Conservation (phyloP, 2,329 filamentous ascomycete genomes). For the Penicillium capsulatum region DNA sequence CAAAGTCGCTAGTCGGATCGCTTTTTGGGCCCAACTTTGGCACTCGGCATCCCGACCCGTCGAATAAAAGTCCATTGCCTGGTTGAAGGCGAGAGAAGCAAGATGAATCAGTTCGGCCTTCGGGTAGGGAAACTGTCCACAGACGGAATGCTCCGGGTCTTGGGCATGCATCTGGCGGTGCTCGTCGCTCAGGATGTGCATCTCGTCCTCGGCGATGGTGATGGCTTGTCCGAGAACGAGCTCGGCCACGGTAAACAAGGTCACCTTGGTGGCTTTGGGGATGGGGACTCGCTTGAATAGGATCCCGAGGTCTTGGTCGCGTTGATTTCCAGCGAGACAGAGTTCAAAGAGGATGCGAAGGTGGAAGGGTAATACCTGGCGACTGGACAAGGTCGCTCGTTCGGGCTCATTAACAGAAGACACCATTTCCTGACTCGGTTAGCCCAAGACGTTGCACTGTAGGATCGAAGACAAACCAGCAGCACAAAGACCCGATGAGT, state of each 20-base stretch:
- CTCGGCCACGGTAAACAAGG: conserved; percentile 29
- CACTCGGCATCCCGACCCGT: conserved; percentile 29
- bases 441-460: too few relatives aligned
- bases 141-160: neutral
- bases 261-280: neutral
- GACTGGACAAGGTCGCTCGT: too few relatives aligned
- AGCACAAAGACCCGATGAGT: too few relatives aligned
- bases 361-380: too few relatives aligned
- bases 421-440: too few relatives aligned
- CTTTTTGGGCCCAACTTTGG: conserved; percentile 36
- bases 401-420: too few relatives aligned
- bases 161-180: neutral
- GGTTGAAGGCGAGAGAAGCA: conserved; percentile 53
- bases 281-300: too few relatives aligned
- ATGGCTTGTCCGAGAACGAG: conserved; percentile 35
- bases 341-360: too few relatives aligned
- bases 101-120: conserved; percentile 56
- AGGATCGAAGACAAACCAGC: too few relatives aligned
- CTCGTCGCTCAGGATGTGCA: neutral
- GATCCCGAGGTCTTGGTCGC: too few relatives aligned
- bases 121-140: conserved; percentile 40
- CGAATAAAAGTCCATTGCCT: conserved; percentile 51
- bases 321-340: too few relatives aligned
- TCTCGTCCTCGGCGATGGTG: conserved; percentile 13
- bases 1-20: conserved; percentile 32